phyloP scores from a whole-genome alignment of 306 rosid species.

The Ormosia emarginata region DNA sequence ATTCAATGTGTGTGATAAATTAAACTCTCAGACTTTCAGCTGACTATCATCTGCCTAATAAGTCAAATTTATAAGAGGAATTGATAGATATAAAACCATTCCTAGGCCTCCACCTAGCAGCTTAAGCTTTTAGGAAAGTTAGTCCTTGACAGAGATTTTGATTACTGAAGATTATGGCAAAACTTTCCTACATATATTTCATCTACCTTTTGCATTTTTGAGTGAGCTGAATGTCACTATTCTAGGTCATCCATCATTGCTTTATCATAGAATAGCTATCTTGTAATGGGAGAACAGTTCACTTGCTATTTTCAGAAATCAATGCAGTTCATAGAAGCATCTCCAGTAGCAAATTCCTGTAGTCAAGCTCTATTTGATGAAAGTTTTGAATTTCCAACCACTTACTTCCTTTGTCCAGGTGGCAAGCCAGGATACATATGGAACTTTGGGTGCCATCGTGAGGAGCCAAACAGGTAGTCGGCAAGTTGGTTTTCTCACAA shows the following conservation, averaged over 20 bases:
- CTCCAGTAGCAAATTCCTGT: neutral
- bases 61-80: neutral
- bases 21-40: neutral
- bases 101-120: neutral
- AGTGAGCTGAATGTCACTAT: neutral
- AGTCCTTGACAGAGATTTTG: neutral
- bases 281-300: neutral
- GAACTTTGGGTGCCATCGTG: conserved; percentile 97
- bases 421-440: conserved; percentile 97
- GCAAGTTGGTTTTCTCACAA: conserved; percentile 98
- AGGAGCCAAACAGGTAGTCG: conserved; percentile 92
- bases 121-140: neutral
- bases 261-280: neutral
- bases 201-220: neutral
- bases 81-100: neutral
- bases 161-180: neutral
- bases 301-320: conserved; percentile 10
- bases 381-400: conserved; percentile 10
- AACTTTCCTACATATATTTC: neutral
- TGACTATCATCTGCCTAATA: neutral
- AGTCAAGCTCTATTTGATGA: conserved; percentile 19
- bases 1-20: neutral
- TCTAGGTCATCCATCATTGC: conserved; percentile 1
- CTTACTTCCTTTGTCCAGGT: conserved; percentile 51
- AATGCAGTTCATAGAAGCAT: neutral